These are phyloP conservation scores for Vitis amurensis DNA, from an alignment of 164 flowering plant genomes.

Conservation along the genomic window DNA sequence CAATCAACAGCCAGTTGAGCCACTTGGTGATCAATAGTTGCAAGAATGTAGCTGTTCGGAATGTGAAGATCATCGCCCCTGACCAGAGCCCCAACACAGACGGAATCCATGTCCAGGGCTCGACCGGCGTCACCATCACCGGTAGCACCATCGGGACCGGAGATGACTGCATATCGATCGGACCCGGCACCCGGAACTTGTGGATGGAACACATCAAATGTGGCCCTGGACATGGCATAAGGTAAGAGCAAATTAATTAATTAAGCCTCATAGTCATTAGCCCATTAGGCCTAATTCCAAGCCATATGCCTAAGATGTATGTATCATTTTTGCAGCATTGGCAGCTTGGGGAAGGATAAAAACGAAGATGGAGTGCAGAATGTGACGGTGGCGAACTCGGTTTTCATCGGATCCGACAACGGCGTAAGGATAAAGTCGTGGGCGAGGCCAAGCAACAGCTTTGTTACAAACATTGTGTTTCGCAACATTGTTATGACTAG, in stretches of 20 bases:
- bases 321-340: conserved; percentile 30
- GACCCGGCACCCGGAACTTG: conserved; percentile 40
- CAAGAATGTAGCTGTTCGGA: conserved; percentile 28
- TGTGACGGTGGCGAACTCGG: conserved; percentile 24
- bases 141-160: conserved; percentile 37
- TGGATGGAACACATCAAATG: conserved; percentile 28
- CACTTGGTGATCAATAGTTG: conserved; percentile 39
- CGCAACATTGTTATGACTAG: conserved; percentile 28
- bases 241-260: conserved; percentile 15
- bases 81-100: conserved; percentile 57
- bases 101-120: conserved; percentile 45
- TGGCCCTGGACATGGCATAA: conserved; percentile 60
- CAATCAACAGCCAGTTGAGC: conserved; percentile 39
- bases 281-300: not conserved
- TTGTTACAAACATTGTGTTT: conserved; percentile 27
- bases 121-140: conserved; percentile 31
- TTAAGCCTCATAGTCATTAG: not conserved
- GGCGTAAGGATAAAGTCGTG: conserved; percentile 52
- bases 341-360: conserved; percentile 33
- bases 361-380: conserved; percentile 45
- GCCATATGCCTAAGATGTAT: not conserved
- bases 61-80: conserved; percentile 41
- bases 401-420: conserved; percentile 38
- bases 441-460: conserved; percentile 43
- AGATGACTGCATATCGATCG: conserved; percentile 55